A percentile compares a stretch with the other conserved stretches of the same genome.
phyloP scores from a whole-genome alignment of 805 yeast genomes.

The Sugiyamaella marilandica region DNA sequence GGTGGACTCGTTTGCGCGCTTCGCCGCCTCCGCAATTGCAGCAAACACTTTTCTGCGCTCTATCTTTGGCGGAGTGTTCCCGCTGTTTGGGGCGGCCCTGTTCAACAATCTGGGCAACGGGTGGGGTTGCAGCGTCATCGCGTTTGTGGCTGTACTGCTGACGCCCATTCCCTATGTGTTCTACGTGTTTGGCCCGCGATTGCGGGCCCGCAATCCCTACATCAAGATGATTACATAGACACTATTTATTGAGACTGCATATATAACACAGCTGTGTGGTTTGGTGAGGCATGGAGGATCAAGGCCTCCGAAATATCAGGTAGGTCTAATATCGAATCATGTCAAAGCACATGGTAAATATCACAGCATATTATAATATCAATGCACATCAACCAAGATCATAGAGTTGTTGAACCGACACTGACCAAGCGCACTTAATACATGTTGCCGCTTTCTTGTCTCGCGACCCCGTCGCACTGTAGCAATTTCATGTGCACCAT shows the following conservation, averaged over 20 bases:
- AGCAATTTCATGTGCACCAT: too few relatives aligned
- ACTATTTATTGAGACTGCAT: not conserved
- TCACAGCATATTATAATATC: too few relatives aligned
- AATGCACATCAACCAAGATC: too few relatives aligned
- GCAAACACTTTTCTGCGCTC: constrained; percentile 60
- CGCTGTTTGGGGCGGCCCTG: constrained; percentile 52
- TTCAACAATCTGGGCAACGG: constrained; percentile 45
- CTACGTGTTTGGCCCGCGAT: constrained; percentile 43
- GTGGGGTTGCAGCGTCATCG: constrained; percentile 55
- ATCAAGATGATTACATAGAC: constrained; percentile 16
- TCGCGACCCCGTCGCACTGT: too few relatives aligned
- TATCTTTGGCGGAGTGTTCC: constrained; percentile 56
- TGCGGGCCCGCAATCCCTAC: constrained; percentile 32
- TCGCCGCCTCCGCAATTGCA: constrained; percentile 62
- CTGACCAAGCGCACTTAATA: too few relatives aligned
- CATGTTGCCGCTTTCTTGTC: too few relatives aligned
- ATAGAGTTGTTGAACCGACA: too few relatives aligned
- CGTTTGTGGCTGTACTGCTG: constrained; percentile 44
- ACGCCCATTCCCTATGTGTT: constrained; percentile 56
- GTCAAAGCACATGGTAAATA: too few relatives aligned
- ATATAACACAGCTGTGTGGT: not conserved
- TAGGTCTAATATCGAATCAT: not conserved
- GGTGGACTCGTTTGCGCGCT: constrained; percentile 53
- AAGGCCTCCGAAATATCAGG: not conserved
- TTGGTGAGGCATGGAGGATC: not conserved